Base-by-base conservation (phyloP, 106 monocot genomes). In the Dendrobium officinale region DNA sequence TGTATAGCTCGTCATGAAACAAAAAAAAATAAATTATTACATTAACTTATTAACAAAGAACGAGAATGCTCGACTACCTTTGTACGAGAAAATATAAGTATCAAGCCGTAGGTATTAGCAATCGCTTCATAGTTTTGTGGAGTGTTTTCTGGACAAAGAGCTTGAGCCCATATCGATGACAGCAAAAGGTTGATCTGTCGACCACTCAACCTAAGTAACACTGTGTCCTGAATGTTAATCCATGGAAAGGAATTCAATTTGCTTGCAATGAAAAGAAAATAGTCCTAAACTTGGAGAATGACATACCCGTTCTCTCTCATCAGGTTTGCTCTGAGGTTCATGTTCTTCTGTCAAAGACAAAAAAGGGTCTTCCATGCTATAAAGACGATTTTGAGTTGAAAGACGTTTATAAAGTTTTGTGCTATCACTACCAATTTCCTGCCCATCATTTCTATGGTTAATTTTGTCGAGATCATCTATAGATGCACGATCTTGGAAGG, bases 61-160 rank as follows among this genome's bases (percentile, higher is more conserved):
- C 20, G 4, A 22, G 48, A 48, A 75, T 75, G 4, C 18, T 6
- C 18, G 33, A 43, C 55, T 82, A 96, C 96, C 93, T 94, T 96
- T 72, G 83, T 67, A 79, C 86, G 86, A 92, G 90, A 92, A 89
- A 93, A 96, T 43, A 93, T 56, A 55, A 96, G 82, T 64, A 85
- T 81, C 79, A 96, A 79, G 82, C 92, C 84, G 79, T 92, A 96
- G 51, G 96, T 96, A 84, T 96, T 92, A 82, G 93, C 86, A 80
- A 96, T 87, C 0, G 96, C 96, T 86, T 96, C 96, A 79, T 89
- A 96, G 66, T 93, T 96, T 79, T 90, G 86, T 37, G 96, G 93
- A 79, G 85, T 85, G 84, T 94, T 96, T 81, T 86, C 82, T 82
- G 90, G 84, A 54, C 81, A 92, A 27, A 86, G 86, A 18, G 96